These are phyloP conservation scores for Fusarium nurragi DNA, from an alignment of 2,329 filamentous ascomycete genomes.

Conservation along the genomic window DNA sequence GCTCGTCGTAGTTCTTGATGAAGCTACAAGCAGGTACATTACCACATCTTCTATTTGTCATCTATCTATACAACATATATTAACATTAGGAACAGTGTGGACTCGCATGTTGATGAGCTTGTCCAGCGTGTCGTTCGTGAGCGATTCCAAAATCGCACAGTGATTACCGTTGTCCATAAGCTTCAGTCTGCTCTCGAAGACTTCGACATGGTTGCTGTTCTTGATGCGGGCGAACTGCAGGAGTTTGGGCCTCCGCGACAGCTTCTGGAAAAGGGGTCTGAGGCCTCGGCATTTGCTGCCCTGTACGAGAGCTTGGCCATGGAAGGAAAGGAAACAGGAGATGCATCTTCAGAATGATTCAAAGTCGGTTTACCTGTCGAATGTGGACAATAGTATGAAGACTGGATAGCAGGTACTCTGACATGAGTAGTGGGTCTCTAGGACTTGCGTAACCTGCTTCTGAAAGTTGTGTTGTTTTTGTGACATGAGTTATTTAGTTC, in stretches of 20 bases:
- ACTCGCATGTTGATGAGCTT: conserved; percentile 30
- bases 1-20: conserved; percentile 54
- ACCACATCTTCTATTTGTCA: not conserved
- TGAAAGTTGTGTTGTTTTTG: too few species aligned
- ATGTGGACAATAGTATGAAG: too few species aligned
- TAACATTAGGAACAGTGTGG: conserved; percentile 22
- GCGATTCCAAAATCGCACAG: conserved; percentile 37
- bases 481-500: too few species aligned
- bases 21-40: conserved; percentile 54
- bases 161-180: conserved; percentile 44
- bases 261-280: conserved; percentile 17
- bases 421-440: too few species aligned
- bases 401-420: too few species aligned
- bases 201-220: conserved; percentile 34
- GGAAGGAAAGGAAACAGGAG: not conserved
- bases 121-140: conserved; percentile 26
- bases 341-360: too few species aligned
- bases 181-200: conserved; percentile 35
- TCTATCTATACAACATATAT: not conserved
- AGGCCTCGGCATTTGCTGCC: conserved; percentile 21
- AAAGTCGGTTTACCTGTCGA: too few species aligned
- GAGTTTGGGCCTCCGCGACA: conserved; percentile 35
- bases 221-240: conserved; percentile 34
- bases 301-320: conserved; percentile 10
- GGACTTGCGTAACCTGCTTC: too few species aligned